Evolutionary conservation across 768 basidiomycete genomes (phyloP).

Genomic region (Mycena filopes): DNA sequence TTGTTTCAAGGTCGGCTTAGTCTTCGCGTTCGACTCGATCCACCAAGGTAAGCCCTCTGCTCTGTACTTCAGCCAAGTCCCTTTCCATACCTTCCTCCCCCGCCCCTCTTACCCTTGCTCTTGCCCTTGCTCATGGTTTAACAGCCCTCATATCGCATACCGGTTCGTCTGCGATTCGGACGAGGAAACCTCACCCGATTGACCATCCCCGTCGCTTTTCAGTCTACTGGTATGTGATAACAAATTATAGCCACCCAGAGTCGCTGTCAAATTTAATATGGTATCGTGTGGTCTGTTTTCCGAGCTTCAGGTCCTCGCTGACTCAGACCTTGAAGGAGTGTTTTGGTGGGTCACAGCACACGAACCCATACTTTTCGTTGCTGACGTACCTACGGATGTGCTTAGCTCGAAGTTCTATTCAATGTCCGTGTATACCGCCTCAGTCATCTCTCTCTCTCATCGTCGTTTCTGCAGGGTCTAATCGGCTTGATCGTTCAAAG

Average conservation of each 20-base stretch:
- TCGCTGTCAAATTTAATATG: constrained; percentile 56
- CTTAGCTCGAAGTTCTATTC: constrained; percentile 66
- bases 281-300: constrained; percentile 46
- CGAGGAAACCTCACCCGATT: background rate
- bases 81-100: no score
- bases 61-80: no score
- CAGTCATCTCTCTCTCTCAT: background rate
- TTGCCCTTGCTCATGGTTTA: no score
- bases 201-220: background rate
- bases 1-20: constrained; percentile 52
- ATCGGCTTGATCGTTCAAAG: constrained; percentile 67
- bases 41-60: no score
- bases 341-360: constrained; percentile 50
- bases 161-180: background rate
- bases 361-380: background rate
- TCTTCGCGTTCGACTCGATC: constrained; percentile 61
- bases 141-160: constrained; percentile 9
- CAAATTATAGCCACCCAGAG: constrained; percentile 58
- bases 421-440: constrained; percentile 47
- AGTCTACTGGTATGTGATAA: constrained; percentile 67
- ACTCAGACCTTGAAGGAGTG: constrained; percentile 51
- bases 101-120: no score
- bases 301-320: background rate
- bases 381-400: background rate
- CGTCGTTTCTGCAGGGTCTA: constrained; percentile 50